These are phyloP conservation scores for Wickerhamiella alocasiicola DNA, from an alignment of 805 yeast genomes.

Conservation along the genomic window DNA sequence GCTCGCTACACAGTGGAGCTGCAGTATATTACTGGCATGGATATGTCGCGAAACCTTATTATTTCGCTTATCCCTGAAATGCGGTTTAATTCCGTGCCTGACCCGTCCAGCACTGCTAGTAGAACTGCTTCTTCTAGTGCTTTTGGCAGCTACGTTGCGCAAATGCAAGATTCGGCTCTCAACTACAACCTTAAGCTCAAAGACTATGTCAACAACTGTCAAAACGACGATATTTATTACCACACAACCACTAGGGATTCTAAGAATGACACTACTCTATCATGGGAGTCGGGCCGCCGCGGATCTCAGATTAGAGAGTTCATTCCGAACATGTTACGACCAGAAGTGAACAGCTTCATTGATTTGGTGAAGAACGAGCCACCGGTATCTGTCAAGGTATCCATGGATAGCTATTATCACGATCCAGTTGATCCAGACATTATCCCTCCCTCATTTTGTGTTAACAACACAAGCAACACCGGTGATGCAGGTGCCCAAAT, in stretches of 20 bases:
- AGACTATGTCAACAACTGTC: conserved; percentile 9
- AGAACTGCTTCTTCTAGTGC: not conserved
- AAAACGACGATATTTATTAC: conserved; percentile 8
- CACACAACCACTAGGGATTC: not conserved
- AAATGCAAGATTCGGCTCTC: not conserved
- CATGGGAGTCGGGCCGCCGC: conserved; percentile 1
- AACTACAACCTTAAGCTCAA: conserved; percentile 6
- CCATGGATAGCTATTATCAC: conserved; percentile 5
- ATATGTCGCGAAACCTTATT: conserved; percentile 5
- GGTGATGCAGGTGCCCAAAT: conserved; percentile 7
- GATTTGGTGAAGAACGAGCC: conserved; percentile 3
- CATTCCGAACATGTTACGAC: conserved; percentile 11
- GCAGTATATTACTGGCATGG: not conserved
- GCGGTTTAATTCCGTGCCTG: not conserved
- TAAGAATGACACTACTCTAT: not conserved
- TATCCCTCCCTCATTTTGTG: conserved; percentile 7
- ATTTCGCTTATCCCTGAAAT: conserved; percentile 4
- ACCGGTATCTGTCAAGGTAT: conserved; percentile 1
- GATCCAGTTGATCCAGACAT: conserved; percentile 9
- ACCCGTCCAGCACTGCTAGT: not conserved
- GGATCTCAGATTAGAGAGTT: conserved; percentile 10
- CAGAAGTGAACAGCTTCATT: conserved; percentile 6
- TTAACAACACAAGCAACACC: conserved; percentile 8
- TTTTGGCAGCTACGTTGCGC: conserved; percentile 1
- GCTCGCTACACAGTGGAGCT: conserved; percentile 7